These are phyloP conservation scores for Crithidia expoeki DNA, from an alignment of 208 protist species.

Conservation along the genomic window DNA sequence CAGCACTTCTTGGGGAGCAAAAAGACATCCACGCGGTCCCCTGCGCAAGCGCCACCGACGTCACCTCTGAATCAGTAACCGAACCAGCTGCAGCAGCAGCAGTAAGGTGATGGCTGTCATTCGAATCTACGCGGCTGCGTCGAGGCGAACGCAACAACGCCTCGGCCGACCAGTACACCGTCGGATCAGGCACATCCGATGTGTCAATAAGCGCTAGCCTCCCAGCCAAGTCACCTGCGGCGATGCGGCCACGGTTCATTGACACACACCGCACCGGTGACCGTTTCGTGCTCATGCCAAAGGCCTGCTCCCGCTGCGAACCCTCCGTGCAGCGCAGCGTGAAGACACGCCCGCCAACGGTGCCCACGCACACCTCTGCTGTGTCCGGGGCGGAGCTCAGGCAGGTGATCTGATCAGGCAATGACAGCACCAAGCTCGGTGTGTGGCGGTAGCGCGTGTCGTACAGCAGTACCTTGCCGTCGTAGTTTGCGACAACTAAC, in stretches of 20 bases:
- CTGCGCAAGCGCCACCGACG: conserved; percentile 37
- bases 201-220: conserved; percentile 56
- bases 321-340: conserved; percentile 52
- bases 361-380: conserved; percentile 45
- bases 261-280: conserved; percentile 44
- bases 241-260: conserved; percentile 35
- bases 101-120: neutral
- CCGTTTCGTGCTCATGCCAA: conserved; percentile 49
- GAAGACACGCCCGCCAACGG: conserved; percentile 64
- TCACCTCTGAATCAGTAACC: conserved; percentile 36
- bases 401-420: conserved; percentile 65
- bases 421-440: conserved; percentile 40
- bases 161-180: conserved; percentile 51
- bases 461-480: conserved; percentile 69
- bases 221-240: conserved; percentile 52
- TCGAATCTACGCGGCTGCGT: neutral
- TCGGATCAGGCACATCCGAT: conserved; percentile 49
- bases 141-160: conserved; percentile 31
- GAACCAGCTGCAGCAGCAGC: neutral
- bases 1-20: conserved; percentile 20
- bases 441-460: conserved; percentile 40
- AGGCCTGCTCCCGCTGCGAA: conserved; percentile 56
- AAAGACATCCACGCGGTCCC: conserved; percentile 55
- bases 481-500: conserved; percentile 64
- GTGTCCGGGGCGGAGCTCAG: conserved; percentile 33